Evolutionary conservation across 768 basidiomycete species (phyloP).

Genomic region (Lentinula boryana): DNA sequence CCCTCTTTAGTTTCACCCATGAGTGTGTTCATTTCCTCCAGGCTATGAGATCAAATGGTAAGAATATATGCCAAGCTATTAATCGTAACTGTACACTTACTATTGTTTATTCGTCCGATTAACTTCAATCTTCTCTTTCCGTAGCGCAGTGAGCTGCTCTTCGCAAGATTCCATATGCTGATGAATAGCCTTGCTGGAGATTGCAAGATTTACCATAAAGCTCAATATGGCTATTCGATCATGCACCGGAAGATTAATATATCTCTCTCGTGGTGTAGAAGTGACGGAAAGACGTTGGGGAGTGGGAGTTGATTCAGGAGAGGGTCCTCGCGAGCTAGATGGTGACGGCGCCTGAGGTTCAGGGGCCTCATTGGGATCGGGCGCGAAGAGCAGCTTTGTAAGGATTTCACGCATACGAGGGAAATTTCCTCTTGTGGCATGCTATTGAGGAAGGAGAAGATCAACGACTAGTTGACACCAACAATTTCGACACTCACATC

Average conservation of each 20-base stretch:
- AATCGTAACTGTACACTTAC: slow-evolving; percentile 42
- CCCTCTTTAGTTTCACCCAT: slow-evolving; percentile 50
- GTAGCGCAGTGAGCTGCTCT: slow-evolving; percentile 80
- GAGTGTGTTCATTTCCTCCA: slow-evolving; percentile 71
- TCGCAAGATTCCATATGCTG: slow-evolving; percentile 88
- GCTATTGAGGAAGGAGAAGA: slow-evolving; percentile 35
- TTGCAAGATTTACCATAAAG: slow-evolving; percentile 85
- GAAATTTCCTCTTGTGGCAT: slow-evolving; percentile 67
- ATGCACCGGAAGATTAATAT: slow-evolving; percentile 61
- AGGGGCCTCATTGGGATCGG: slow-evolving; percentile 30
- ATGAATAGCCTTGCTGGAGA: slow-evolving; percentile 87
- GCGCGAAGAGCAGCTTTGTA: slow-evolving; percentile 67
- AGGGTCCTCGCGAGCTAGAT: slow-evolving; percentile 42
- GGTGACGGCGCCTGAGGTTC: slow-evolving; percentile 35
- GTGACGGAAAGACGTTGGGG: slow-evolving; percentile 28
- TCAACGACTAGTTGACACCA: not conserved
- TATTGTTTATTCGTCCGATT: slow-evolving; percentile 85
- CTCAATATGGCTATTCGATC: slow-evolving; percentile 83
- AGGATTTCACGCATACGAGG: slow-evolving; percentile 68
- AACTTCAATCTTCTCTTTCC: slow-evolving; percentile 95
- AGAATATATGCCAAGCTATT: not conserved
- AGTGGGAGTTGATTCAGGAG: slow-evolving; percentile 26
- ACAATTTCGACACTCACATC: slow-evolving; percentile 53
- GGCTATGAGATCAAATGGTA: slow-evolving; percentile 28
- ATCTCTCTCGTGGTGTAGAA: slow-evolving; percentile 61